Percentiles rank a stretch among this genome's conserved stretches.
These are phyloP conservation scores for Apium graveolens DNA, from an alignment of 129 eudicot species.

Conservation along the genomic window DNA sequence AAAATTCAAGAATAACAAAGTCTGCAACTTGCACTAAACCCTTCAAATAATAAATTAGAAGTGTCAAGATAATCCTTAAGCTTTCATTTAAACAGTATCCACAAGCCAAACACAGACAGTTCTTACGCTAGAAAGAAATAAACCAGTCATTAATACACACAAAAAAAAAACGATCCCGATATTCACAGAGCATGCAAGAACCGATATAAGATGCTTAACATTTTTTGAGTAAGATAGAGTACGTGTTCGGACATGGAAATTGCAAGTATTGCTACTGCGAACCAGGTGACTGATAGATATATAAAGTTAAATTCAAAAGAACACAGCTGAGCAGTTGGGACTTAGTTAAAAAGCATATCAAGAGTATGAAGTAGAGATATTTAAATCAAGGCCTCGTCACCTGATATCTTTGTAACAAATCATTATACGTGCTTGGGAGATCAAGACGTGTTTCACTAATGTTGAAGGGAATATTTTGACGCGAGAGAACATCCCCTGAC, in stretches of 20 bases:
- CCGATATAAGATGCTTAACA: neutral
- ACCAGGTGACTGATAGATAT: neutral
- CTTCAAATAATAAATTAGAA: neutral
- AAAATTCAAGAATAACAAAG: neutral
- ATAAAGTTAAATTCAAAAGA: neutral
- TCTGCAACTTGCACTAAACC: neutral
- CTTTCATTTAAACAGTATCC: neutral
- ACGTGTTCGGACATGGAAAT: neutral
- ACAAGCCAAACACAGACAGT: neutral
- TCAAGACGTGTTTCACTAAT: slow-evolving; percentile 39
- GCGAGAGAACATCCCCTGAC: slow-evolving; percentile 68
- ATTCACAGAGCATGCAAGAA: neutral
- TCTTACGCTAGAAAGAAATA: neutral
- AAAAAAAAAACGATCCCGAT: neutral
- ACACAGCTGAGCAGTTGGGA: neutral
- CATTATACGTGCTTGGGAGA: slow-evolving; percentile 57
- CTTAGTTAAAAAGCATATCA: neutral
- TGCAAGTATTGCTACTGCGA: neutral
- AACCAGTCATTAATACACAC: neutral
- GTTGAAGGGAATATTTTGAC: slow-evolving; percentile 69
- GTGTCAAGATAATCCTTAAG: neutral
- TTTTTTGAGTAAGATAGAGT: neutral
- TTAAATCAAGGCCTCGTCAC: slow-evolving; percentile 21
- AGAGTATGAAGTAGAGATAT: neutral
- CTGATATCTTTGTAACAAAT: slow-evolving; percentile 78